Percentiles rank a stretch among this genome's conserved stretches.
phyloP scores from a whole-genome alignment of 1,284 basidiomycete species.

The Fistulina hepatica region DNA sequence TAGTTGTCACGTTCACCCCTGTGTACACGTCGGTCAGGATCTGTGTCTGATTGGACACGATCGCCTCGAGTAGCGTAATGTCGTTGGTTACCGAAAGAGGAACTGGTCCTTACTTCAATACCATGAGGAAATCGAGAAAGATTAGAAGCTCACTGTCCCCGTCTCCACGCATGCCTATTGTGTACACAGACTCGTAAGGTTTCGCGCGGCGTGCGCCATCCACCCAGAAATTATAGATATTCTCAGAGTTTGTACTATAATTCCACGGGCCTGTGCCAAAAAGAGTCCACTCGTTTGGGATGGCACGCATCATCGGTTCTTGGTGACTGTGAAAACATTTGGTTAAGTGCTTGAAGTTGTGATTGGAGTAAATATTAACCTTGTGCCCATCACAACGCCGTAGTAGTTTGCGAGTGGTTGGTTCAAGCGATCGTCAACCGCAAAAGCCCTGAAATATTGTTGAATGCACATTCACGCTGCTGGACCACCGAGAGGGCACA shows the following conservation, averaged over 20 bases:
- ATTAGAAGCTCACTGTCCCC: slow-evolving; percentile 36
- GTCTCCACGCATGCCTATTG: slow-evolving; percentile 56
- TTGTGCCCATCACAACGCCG: slow-evolving; percentile 63
- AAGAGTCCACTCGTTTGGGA: slow-evolving; percentile 47
- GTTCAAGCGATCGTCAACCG: slow-evolving; percentile 54
- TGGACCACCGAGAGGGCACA: no score
- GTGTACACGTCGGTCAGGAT: slow-evolving; percentile 46
- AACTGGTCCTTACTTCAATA: slow-evolving; percentile 28
- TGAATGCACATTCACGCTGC: no score
- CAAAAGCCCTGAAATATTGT: slow-evolving; percentile 41
- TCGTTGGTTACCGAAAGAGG: slow-evolving; percentile 39
- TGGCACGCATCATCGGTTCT: slow-evolving; percentile 56
- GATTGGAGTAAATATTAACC: slow-evolving; percentile 20
- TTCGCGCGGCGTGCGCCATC: slow-evolving; percentile 45
- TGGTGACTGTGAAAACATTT: slow-evolving; percentile 34
- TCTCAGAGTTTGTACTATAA: slow-evolving; percentile 39
- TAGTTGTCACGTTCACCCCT: slow-evolving; percentile 36
- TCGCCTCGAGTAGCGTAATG: slow-evolving; percentile 40
- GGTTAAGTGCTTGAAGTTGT: background rate
- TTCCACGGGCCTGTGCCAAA: slow-evolving; percentile 52
- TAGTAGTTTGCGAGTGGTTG: slow-evolving; percentile 54
- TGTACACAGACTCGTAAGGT: slow-evolving; percentile 49
- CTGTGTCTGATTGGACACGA: slow-evolving; percentile 51
- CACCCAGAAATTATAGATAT: slow-evolving; percentile 50
- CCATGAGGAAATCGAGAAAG: background rate